Percentiles rank a stretch among this genome's conserved stretches.
Conservation (phyloP, 306 rosid species). For the Erythrophleum fordii region DNA sequence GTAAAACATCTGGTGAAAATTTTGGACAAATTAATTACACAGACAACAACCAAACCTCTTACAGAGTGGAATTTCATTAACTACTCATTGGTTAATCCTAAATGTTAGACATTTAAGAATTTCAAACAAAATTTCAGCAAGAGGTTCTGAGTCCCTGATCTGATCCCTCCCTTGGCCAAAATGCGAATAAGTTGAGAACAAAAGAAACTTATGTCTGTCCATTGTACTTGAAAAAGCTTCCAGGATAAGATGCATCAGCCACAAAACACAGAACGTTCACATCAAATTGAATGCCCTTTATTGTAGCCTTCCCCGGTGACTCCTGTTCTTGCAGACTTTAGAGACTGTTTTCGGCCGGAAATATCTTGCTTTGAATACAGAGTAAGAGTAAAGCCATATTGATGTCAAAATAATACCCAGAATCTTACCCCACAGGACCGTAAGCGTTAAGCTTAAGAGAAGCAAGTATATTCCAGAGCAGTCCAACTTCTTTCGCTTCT, state of each 20-base stretch:
- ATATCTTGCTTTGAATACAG: conserved; percentile 25
- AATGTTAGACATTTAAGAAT: conserved; percentile 22
- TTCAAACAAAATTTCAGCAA: neutral
- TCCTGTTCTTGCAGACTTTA: conserved; percentile 39
- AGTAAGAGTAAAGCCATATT: conserved; percentile 49
- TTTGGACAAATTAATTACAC: conserved; percentile 16
- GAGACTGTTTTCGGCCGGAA: conserved; percentile 29
- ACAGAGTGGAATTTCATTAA: conserved; percentile 22
- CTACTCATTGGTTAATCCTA: neutral
- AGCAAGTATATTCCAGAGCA: conserved; percentile 51
- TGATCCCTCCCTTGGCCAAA: neutral
- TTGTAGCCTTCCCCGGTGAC: conserved; percentile 37
- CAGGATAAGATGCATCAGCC: conserved; percentile 42
- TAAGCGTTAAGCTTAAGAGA: conserved; percentile 57
- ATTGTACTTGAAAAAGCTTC: conserved; percentile 31
- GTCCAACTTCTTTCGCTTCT: conserved; percentile 36
- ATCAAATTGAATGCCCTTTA: conserved; percentile 49
- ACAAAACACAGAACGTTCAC: conserved; percentile 44
- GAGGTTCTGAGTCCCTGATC: neutral
- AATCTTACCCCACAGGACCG: conserved; percentile 67
- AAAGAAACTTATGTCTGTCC: conserved; percentile 37
- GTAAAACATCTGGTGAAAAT: neutral
- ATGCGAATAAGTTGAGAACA: neutral
- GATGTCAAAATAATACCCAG: conserved; percentile 58
- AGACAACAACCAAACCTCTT: conserved; percentile 22